A percentile compares a stretch with the other conserved stretches of the same genome.
phyloP scores from a whole-genome alignment of 176 grass and related monocot species.

The Aegilops tauschii region DNA sequence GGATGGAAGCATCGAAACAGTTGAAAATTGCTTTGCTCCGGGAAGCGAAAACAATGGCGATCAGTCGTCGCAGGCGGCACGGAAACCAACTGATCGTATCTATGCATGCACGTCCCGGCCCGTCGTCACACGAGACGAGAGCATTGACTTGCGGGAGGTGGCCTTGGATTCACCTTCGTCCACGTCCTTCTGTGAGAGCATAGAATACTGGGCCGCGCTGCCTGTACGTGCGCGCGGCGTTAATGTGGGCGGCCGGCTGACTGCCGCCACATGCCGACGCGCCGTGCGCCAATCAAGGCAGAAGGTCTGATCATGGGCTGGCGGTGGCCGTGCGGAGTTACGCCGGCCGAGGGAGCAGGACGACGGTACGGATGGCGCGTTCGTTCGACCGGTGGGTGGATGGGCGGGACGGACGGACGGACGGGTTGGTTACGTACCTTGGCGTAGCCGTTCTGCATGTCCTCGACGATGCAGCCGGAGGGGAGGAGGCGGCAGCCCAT shows the following conservation, averaged over 20 bases:
- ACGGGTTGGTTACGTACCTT: conserved; percentile 40
- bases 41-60: neutral
- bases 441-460: conserved; percentile 73
- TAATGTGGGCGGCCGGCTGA: conserved; percentile 21
- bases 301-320: neutral
- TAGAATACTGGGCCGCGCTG: conserved; percentile 41
- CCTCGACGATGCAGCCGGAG: conserved; percentile 62
- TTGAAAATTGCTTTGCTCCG: neutral
- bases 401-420: neutral
- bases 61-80: conserved; percentile 11
- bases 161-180: conserved; percentile 9
- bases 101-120: neutral
- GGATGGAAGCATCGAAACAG: conserved; percentile 29
- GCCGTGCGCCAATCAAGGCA: conserved; percentile 11
- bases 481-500: conserved; percentile 63
- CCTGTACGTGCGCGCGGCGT: conserved; percentile 17
- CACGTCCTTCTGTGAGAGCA: neutral
- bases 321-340: neutral
- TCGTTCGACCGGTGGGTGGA: neutral
- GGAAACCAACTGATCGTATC: neutral
- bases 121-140: neutral
- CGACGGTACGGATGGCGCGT: neutral
- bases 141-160: conserved; percentile 21
- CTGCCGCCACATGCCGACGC: conserved; percentile 33
- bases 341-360: neutral